A percentile compares a stretch with the other conserved stretches of the same genome.
Conservation (phyloP, 2,329 filamentous ascomycete genomes). For the Epichloe typhina region DNA sequence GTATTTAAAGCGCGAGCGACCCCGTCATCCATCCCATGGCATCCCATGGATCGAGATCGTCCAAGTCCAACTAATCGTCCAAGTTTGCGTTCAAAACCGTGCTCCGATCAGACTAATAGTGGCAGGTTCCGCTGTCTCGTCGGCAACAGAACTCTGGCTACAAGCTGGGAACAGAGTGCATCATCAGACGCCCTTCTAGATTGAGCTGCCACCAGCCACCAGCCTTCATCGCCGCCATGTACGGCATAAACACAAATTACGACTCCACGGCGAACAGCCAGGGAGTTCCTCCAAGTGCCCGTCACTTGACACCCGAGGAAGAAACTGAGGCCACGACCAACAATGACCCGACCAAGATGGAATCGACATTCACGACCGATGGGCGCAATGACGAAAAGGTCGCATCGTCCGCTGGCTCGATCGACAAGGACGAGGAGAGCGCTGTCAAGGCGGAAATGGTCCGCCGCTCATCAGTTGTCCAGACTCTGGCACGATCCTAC, state of each 20-base stretch:
- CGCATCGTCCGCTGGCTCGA: constrained; percentile 15
- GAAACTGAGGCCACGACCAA: constrained; percentile 13
- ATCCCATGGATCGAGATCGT: too few relatives aligned
- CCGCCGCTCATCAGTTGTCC: constrained; percentile 38
- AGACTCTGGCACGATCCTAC: constrained; percentile 41
- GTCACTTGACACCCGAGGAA: constrained; percentile 13
- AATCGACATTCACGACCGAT: constrained; percentile 24
- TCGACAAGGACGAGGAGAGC: constrained; percentile 16
- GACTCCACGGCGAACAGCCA: constrained; percentile 32
- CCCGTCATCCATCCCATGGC: too few relatives aligned
- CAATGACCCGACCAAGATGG: constrained; percentile 19
- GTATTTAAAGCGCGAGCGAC: neutral
- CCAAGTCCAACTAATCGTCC: too few relatives aligned
- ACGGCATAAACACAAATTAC: constrained; percentile 27
- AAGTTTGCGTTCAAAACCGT: too few relatives aligned
- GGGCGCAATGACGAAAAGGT: constrained; percentile 17
- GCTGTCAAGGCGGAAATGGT: constrained; percentile 28
- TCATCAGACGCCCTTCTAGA: neutral
- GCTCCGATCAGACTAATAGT: neutral
- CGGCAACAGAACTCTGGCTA: too few relatives aligned
- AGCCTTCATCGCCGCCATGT: constrained; percentile 7
- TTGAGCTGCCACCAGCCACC: neutral
- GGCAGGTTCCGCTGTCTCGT: too few relatives aligned
- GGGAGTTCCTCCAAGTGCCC: constrained; percentile 22
- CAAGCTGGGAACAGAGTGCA: neutral